These are phyloP conservation scores for Rhexocercosporidium sp. DNA, from an alignment of 2,329 filamentous ascomycete genomes.

Conservation along the genomic window DNA sequence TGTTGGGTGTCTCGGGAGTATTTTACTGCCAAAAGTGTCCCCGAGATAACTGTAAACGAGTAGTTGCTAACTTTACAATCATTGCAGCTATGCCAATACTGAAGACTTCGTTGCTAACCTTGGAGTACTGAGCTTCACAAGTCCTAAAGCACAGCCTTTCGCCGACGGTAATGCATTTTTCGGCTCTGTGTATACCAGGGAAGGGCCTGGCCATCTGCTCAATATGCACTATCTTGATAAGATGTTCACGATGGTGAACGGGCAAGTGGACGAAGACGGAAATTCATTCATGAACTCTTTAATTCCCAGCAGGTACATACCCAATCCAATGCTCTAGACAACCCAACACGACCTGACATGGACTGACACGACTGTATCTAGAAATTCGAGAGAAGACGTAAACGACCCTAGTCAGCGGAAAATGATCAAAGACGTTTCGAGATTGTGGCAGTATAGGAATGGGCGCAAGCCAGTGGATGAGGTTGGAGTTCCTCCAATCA, in stretches of 20 bases:
- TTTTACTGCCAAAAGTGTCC: neutral
- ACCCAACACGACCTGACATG: too few relatives aligned
- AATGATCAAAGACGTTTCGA: conserved; percentile 64
- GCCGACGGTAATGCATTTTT: conserved; percentile 33
- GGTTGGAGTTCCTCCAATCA: neutral
- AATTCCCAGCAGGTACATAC: conserved; percentile 20
- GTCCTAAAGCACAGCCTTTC: conserved; percentile 24
- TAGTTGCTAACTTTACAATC: neutral
- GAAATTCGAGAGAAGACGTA: neutral
- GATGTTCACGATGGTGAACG: conserved; percentile 41
- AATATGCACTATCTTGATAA: conserved; percentile 43
- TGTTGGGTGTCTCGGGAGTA: neutral
- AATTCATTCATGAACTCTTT: conserved; percentile 36
- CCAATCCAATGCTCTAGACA: too few relatives aligned
- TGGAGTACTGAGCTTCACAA: conserved; percentile 71
- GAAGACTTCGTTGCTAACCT: conserved; percentile 76
- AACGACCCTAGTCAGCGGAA: conserved; percentile 37
- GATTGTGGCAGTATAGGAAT: conserved; percentile 68
- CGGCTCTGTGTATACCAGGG: conserved; percentile 36
- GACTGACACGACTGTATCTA: conserved; percentile 20
- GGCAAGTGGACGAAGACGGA: conserved; percentile 26
- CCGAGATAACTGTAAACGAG: neutral
- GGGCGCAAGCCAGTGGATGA: conserved; percentile 47
- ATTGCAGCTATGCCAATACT: conserved; percentile 56
- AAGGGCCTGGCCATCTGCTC: conserved; percentile 38